Base-by-base conservation (phyloP, 352 stramenopile species). In the Globisporangium megalacanthum region DNA sequence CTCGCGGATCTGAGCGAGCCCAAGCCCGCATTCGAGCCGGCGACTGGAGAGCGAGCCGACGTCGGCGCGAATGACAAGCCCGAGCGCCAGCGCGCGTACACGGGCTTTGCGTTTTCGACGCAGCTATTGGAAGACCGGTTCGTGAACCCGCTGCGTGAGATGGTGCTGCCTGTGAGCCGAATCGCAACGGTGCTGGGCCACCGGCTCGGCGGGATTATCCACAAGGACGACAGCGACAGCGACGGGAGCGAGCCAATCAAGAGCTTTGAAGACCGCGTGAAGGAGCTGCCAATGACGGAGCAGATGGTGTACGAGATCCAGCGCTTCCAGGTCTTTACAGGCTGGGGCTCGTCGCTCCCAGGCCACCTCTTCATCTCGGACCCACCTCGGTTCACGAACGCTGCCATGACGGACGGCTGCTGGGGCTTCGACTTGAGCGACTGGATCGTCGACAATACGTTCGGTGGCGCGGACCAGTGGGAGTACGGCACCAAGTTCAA, bases 401-500 rank as follows among this genome's bases (percentile, higher is more conserved):
- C 79, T 4, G 65, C 79, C 8, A 88, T 92, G 80, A 83, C 71
- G 9, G 78, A 91, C 45, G 82, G 80, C 36, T 60, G 75, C 9
- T 70, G 65, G 29, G 65, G 62, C 19, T 85, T 92, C 46, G 72
- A 89, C 56, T 60, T 91, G 25, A 70, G 70, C n/a, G 75, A 88
- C 25, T 94, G 79, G 79, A 83, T 89, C 31, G 70, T 94, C 11
- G 84, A 94, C 65, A 88, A 79, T 29, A 60, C 69, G 8, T 86
- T 89, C 22, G 84, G 82, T n/a, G 69, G 72, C 36, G 65, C 66
- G 11, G 82, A 91, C 68, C 79, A 92, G 55, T 94, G 84, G 84
- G 77, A 94, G 42, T 92, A 94, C 68, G 82, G 77, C 6, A 92
- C 82, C 20, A 88, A 83, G 62, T 92, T 94, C 59, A 88, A 90